Conservation (phyloP, 306 rosid species). For the Ormosia semicastrata region DNA sequence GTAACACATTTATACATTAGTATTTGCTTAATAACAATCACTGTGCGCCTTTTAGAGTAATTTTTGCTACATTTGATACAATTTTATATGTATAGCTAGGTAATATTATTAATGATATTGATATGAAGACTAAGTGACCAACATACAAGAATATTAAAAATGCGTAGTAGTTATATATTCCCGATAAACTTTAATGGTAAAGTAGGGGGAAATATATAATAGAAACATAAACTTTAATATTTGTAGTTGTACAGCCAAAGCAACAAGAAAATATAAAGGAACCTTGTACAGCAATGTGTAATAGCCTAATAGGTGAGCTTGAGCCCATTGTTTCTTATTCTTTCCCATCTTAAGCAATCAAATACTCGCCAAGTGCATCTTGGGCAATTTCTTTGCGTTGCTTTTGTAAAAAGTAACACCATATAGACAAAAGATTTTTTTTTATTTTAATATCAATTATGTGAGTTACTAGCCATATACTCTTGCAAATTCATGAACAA, state of each 20-base stretch:
- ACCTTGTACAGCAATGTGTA: slow-evolving; percentile 10
- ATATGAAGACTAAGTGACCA: not conserved
- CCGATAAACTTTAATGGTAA: not conserved
- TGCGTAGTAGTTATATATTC: not conserved
- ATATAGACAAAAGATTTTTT: not conserved
- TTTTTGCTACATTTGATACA: not conserved
- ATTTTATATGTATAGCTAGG: not conserved
- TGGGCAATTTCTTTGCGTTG: not conserved
- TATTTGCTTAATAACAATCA: not conserved
- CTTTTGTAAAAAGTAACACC: slow-evolving; percentile 17
- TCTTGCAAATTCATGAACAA: not conserved
- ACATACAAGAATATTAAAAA: not conserved
- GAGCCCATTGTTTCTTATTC: slow-evolving; percentile 14
- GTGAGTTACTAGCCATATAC: not conserved
- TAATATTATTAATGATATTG: not conserved
- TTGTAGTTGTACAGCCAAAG: slow-evolving; percentile 26
- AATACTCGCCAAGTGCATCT: slow-evolving; percentile 3
- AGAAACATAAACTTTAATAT: not conserved
- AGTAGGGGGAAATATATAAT: not conserved
- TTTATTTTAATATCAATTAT: not conserved
- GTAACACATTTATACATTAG: not conserved
- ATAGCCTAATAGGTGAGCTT: not conserved
- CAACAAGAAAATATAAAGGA: slow-evolving; percentile 7
- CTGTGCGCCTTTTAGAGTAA: not conserved
- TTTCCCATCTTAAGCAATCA: not conserved